Evolutionary conservation across 441 rosid species (phyloP), one percentile per base, ranked within the genome.

Genomic region (Erysimum cheiri): DNA sequence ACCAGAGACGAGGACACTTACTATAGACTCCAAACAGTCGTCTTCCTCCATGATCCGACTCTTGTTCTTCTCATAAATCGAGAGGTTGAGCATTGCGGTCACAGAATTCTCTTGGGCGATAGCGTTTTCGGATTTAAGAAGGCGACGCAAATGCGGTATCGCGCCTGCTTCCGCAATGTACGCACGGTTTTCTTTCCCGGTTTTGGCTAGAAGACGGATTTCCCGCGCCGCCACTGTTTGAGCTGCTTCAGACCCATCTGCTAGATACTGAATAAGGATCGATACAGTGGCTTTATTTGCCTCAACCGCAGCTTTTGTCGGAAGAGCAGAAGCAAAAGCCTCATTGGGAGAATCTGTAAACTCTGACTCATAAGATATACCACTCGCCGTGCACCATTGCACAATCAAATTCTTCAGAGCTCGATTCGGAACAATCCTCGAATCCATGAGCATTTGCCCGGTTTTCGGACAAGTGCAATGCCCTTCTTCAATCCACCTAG

Each of bases 401-500:
- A 76, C 48, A 31, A 94, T 94, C 87, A 94, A 78, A 70, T 87
- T 90, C 86, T 88, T 87, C 58, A 94, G 73, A 67, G 97, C 99
- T 4, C 89, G 86, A 71, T 94, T 90, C 0, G 99, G 89, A n/a
- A 94, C 84, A 36, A 94, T 87, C 41, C 85, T 73, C 3, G 88
- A 81, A 55, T 87, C 87, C 40, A 79, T 35, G 4, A 92, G 83
- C 83, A 84, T 77, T 69, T 88, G 98, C 35, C 96, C 98, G 0
- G 98, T 92, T 76, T 92, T 92, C 0, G 97, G 99, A 70, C 97
- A 94, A 52, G 86, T 84, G 69, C 80, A 76, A 53, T 92, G 93
- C 41, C 98, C 97, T 81, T 88, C 96, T 62, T 92, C 98, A 63
- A 94, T 69, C 99, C 99, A 94, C 69, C 99, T 85, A 17, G 90